Evolutionary conservation across 352 stramenopile species (phyloP).

Genomic region (Globisporangium nagaii): DNA sequence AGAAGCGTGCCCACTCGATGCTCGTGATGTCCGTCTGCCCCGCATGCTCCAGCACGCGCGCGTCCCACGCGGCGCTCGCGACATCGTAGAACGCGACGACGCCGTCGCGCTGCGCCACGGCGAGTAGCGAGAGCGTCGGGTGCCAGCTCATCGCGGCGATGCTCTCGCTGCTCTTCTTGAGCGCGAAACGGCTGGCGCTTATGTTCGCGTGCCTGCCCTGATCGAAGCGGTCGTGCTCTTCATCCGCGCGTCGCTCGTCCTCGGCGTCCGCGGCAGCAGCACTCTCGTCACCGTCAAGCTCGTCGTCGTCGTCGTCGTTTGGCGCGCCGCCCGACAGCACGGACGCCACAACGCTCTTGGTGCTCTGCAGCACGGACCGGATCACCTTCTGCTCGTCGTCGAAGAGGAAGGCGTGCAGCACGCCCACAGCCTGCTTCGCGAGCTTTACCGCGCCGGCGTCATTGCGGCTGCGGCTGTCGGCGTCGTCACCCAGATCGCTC

Average conservation of each 20-base stretch:
- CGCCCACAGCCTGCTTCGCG: slow-evolving; percentile 22
- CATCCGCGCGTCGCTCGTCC: slow-evolving; percentile 17
- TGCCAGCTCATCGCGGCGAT: slow-evolving; percentile 64
- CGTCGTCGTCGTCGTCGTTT: slow-evolving; percentile 20
- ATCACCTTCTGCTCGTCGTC: slow-evolving; percentile 61
- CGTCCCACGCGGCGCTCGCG: slow-evolving; percentile 46
- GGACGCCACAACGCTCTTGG: slow-evolving; percentile 8
- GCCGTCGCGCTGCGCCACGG: slow-evolving; percentile 61
- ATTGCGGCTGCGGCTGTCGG: slow-evolving; percentile 29
- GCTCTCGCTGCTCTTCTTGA: slow-evolving; percentile 26
- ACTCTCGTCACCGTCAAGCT: no score
- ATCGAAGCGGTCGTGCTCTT: slow-evolving; percentile 2
- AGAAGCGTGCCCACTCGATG: slow-evolving; percentile 60
- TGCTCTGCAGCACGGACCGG: slow-evolving; percentile 21
- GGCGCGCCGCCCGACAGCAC: slow-evolving; percentile 18
- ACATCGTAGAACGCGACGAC: slow-evolving; percentile 67
- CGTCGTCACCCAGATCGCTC: slow-evolving; percentile 27
- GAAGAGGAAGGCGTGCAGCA: slow-evolving; percentile 37
- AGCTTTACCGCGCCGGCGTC: slow-evolving; percentile 37
- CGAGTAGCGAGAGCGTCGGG: slow-evolving; percentile 43
- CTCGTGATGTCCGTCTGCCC: slow-evolving; percentile 48
- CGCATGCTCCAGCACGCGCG: slow-evolving; percentile 53
- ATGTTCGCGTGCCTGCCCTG: neutral
- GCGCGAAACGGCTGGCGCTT: neutral
- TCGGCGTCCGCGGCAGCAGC: no score